Evolutionary conservation across 2,329 filamentous ascomycete genomes (phyloP), one percentile per base, ranked within the genome.

Genomic region (Diaporthe sp.): DNA sequence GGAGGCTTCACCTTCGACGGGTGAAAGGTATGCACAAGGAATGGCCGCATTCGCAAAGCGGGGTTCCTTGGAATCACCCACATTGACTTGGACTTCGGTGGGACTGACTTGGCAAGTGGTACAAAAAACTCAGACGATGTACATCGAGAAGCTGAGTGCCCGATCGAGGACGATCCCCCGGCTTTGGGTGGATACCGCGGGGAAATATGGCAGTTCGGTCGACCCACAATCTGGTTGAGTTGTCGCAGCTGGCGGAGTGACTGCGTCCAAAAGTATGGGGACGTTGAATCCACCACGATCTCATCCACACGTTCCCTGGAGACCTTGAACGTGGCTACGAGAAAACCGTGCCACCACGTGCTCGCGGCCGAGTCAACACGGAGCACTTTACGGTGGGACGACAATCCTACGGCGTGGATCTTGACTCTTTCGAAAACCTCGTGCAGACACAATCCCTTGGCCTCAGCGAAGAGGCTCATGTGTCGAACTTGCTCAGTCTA

Each of bases 1-100:
- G 89, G 89, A 74, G 79, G 80, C 8, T 89, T 90, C 78, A 78
- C 77, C 19, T 89, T 89, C 79, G 80, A 78, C 55, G 77, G 77
- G 61, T 76, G 55, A 71, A 37, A 58, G 22, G 19, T n/a, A 22
- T 17, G 57, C n/a, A 34, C 22, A 17, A 25, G 61, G 17, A 57
- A 37, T n/a, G 37, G 19, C 34, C 34, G 37, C 42, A 62, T 37
- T 31, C 49, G 67, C 49, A 42, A 10, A 17, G 31, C 51, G 61
- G 44, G 39, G 37, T 51, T 31, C 13, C 31, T 72, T 42, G 49
- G 34, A 65, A 15, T 65, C 58, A 46, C 62, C 59, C 37, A 67
- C 58, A 46, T 46, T 39, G 22, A 37, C 44, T 31, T 31, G 39
- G 53, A 34, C 31, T 31, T 37, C 58, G 31, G 59, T 59, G 58